Evolutionary conservation across 2,329 filamentous ascomycete genomes (phyloP).

Genomic region (Pseudocercospora macadamiae): DNA sequence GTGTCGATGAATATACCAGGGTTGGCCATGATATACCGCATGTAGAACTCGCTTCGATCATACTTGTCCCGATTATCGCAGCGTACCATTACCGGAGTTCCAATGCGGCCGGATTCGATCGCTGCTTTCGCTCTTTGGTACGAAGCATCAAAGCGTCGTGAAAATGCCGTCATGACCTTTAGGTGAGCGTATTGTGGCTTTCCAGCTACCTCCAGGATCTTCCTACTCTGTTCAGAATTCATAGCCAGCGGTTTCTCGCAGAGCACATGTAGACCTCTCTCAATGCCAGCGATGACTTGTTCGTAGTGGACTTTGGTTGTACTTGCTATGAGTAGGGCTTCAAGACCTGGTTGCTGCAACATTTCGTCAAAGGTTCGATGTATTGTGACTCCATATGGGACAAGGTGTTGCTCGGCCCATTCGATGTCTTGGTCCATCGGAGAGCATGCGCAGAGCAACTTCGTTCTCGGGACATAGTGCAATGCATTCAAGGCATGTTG

Average conservation of each 20-base stretch:
- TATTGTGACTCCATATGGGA: constrained; percentile 55
- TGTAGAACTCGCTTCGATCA: constrained; percentile 46
- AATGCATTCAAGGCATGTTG: constrained; percentile 40
- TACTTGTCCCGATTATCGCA: constrained; percentile 49
- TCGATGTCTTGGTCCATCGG: constrained; percentile 38
- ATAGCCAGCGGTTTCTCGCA: constrained; percentile 55
- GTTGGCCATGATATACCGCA: constrained; percentile 44
- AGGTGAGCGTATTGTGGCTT: constrained; percentile 34
- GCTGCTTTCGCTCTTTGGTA: constrained; percentile 43
- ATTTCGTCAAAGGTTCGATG: constrained; percentile 60
- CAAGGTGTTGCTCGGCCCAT: constrained; percentile 56
- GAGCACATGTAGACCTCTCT: constrained; percentile 57
- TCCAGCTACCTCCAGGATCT: constrained; percentile 14
- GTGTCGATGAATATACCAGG: constrained; percentile 52
- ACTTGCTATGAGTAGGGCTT: constrained; percentile 58
- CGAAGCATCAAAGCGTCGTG: constrained; percentile 49
- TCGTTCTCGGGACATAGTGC: constrained; percentile 48
- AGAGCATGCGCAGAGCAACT: constrained; percentile 50
- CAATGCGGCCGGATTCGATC: constrained; percentile 44
- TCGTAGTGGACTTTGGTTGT: constrained; percentile 60
- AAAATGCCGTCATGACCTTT: constrained; percentile 50
- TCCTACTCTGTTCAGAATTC: constrained; percentile 17
- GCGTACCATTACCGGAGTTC: constrained; percentile 45
- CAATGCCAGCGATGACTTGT: constrained; percentile 59
- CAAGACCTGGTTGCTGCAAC: constrained; percentile 57